Evolutionary conservation across 345 rosid genomes (phyloP).

Genomic region (Salix dunnii): DNA sequence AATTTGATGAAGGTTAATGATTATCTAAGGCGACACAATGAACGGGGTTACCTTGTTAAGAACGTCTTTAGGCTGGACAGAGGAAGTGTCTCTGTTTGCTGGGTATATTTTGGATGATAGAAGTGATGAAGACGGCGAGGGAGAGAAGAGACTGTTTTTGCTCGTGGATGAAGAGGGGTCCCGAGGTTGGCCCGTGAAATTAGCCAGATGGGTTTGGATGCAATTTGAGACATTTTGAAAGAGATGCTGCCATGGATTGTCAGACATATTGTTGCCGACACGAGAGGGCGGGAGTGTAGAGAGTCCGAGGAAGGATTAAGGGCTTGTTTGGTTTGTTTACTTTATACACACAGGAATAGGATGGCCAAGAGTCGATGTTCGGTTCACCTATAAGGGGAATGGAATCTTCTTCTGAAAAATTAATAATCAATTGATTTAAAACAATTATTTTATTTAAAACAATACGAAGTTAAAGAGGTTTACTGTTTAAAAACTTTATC

Average conservation of each 20-base stretch:
- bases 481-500: too few species aligned
- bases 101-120: conserved; percentile 23
- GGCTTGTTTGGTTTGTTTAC: neutral
- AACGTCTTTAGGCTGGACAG: conserved; percentile 7
- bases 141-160: conserved; percentile 31
- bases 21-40: neutral
- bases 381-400: too few species aligned
- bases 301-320: neutral
- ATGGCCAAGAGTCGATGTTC: too few species aligned
- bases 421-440: too few species aligned
- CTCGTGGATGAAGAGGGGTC: conserved; percentile 11
- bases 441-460: too few species aligned
- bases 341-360: too few species aligned
- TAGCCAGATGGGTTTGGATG: conserved; percentile 55
- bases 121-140: conserved; percentile 35
- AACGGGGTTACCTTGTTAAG: conserved; percentile 40
- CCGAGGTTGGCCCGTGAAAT: conserved; percentile 28
- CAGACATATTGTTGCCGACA: conserved; percentile 33
- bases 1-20: neutral
- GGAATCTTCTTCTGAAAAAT: too few species aligned
- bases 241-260: conserved; percentile 52
- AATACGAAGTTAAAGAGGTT: too few species aligned
- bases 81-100: conserved; percentile 6
- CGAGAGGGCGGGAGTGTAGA: neutral
- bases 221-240: conserved; percentile 44